Base-by-base conservation (phyloP, 139 green algal genomes). In the Chlorella sp. region DNA sequence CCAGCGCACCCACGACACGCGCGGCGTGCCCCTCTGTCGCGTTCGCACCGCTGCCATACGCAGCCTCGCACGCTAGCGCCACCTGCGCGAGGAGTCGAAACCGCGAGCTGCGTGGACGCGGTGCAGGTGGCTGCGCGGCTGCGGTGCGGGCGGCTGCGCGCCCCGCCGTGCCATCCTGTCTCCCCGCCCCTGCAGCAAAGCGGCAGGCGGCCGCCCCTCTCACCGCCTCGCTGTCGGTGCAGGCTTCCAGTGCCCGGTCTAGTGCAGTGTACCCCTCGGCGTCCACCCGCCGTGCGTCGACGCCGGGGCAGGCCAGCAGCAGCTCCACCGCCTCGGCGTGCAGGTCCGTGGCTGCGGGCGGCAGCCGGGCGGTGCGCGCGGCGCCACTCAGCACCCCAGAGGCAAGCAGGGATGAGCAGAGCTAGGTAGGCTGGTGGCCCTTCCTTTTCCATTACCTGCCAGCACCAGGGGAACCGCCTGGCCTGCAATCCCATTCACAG, bases 11-110 rank as follows among this genome's bases (percentile, higher is more conserved):
- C 21, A 72, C 31, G 1, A 72, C 29, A 1, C 27, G 29, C 45
- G 59, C 31, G 29, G 59, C 43, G 43, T 72, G 31, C 17, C 45
- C 29, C 45, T 72, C 66, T 31, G 29, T 72, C 31, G 66, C n/a
- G n/a, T n/a, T 19, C 21, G 66, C 66, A 6, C 33, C n/a, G 14
- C 43, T 33, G 3, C 31, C 31, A 9, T 33, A 17, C 12, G 45
- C 43, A 43, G 59, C 29, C 7, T 72, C 43, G 0, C 31, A 29
- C 7, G 45, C 23, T 31, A 60, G 46, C 43, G 31, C 14, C n/a
- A 72, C 45, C 45, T 60, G 63, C 41, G 23, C 2, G 36, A 6
- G 29, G 0, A 19, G 36, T 3, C 3, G 21, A 33, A 35, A 35
- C 35, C 17, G 35, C 21, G 11, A 65, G 11, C 4, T 6, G 7